Evolutionary conservation across 768 basidiomycete genomes (phyloP), one percentile per base, ranked within the genome.

Genomic region (Pleurotus pulmonarius): DNA sequence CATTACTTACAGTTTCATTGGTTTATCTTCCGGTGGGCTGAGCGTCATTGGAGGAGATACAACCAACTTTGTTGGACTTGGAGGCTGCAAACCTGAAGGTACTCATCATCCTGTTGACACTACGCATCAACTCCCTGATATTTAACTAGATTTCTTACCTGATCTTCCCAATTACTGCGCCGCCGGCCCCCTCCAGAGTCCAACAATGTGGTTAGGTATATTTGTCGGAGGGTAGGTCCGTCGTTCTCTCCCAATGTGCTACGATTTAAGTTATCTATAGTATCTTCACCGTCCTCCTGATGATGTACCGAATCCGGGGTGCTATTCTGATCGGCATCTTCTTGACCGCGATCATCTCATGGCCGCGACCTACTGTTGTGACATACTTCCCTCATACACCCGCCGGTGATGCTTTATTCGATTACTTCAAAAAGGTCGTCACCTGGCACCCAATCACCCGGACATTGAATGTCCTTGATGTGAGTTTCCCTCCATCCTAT

Each of bases 121-220:
- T 46, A 13, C 5, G 11, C 20, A 44, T 41, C 24, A 20, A n/a
- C 24, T n/a, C 43, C 4, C 39, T 16, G 26, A 25, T 3, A 46
- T 49, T 20, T 29, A 12, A 5, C 26, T 53, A 77, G 77, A 88
- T 63, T 82, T 75, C 64, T 34, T 78, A 49, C 58, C 66, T 0
- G 67, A 70, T 46, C 71, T 91, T 25, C 75, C 82, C 4, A 63
- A 77, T 51, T 91, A 81, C 70, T 94, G 92, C 61, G 73, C 71
- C 3, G 67, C 73, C 12, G 83, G 80, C 40, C 86, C 90, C 3
- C 72, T 94, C 24, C 85, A 81, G 39, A 86, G 73, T 59, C 90
- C 91, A 1, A 89, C 86, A 8, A 85, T 90, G 75, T 94, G 92
- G 92, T 71, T 94, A n/a, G 92, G 92, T 37, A 82, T 94, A 56